Conservation (phyloP, 2,329 filamentous ascomycete genomes). For the Cercospora sojina region DNA sequence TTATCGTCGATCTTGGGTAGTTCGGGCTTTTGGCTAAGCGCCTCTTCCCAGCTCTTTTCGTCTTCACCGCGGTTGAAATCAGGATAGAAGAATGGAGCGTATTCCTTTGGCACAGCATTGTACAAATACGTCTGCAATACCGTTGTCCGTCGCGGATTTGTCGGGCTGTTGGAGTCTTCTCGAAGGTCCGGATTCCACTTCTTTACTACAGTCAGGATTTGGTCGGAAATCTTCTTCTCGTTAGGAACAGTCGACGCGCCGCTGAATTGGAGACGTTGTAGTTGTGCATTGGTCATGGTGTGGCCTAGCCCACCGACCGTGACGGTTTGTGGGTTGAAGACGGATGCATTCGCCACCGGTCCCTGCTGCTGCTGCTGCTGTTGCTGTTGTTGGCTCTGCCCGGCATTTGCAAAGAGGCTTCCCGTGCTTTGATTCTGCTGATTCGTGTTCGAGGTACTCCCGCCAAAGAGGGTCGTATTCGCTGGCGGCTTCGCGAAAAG, state of each 20-base stretch:
- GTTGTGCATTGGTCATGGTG: constrained; percentile 30
- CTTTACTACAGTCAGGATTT: constrained; percentile 66
- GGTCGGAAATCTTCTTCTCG: constrained; percentile 74
- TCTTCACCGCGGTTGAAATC: constrained; percentile 61
- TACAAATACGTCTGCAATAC: constrained; percentile 84
- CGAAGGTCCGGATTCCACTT: constrained; percentile 68
- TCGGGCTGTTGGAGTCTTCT: constrained; percentile 48
- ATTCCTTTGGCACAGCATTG: constrained; percentile 74
- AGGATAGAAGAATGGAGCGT: constrained; percentile 74
- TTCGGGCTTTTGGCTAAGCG: constrained; percentile 74
- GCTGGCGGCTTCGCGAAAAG: constrained; percentile 25
- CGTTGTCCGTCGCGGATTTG: constrained; percentile 45
- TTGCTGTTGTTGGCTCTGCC: constrained; percentile 31
- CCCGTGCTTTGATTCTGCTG: constrained; percentile 1
- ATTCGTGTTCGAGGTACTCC: constrained; percentile 13
- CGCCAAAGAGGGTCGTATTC: constrained; percentile 16
- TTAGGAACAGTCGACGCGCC: constrained; percentile 26
- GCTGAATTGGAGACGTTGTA: constrained; percentile 30
- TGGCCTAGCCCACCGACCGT: constrained; percentile 25
- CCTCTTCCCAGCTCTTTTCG: constrained; percentile 78
- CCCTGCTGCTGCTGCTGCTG: constrained; percentile 33
- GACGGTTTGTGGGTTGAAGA: constrained; percentile 26
- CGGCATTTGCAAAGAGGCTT: neutral
- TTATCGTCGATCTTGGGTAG: constrained; percentile 25
- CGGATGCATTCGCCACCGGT: constrained; percentile 26